Conservation (phyloP, 2,329 filamentous ascomycete species). For the Cercospora janseana region DNA sequence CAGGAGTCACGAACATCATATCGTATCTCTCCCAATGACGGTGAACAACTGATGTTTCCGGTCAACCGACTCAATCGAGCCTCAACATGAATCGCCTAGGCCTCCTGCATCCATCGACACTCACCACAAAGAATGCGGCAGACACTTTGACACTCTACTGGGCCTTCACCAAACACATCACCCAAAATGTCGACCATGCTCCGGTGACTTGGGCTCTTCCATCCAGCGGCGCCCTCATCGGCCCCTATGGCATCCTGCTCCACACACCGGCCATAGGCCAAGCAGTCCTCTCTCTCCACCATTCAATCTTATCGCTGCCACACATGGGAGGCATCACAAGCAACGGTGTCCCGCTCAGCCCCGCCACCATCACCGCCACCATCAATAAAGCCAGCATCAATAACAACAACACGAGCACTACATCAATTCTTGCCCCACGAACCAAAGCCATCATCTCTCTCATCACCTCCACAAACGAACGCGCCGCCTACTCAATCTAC, state of each 20-base stretch:
- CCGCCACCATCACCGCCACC: no score
- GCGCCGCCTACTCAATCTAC: constrained; percentile 12
- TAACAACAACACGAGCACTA: no score
- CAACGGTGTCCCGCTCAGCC: no score
- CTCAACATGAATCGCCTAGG: constrained; percentile 22
- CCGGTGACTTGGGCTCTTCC: constrained; percentile 15
- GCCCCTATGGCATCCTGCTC: constrained; percentile 16
- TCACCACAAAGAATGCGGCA: constrained; percentile 20
- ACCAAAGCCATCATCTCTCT: constrained; percentile 17
- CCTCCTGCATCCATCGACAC: constrained; percentile 21
- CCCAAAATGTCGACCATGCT: background rate
- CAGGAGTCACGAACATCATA: no score
- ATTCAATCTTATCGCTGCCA: constrained; percentile 11
- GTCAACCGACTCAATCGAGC: no score
- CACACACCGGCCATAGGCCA: constrained; percentile 18
- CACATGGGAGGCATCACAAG: no score
- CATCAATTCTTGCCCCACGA: background rate
- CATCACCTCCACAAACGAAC: constrained; percentile 14
- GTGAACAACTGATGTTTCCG: no score
- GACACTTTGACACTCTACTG: constrained; percentile 20
- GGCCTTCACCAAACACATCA: constrained; percentile 6
- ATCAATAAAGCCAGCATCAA: no score
- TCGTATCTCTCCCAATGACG: no score
- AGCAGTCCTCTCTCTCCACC: constrained; percentile 11
- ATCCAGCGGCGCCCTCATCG: constrained; percentile 18